Evolutionary conservation across 2,329 filamentous ascomycete species (phyloP).

Genomic region (Fusarium chlamydosporum): DNA sequence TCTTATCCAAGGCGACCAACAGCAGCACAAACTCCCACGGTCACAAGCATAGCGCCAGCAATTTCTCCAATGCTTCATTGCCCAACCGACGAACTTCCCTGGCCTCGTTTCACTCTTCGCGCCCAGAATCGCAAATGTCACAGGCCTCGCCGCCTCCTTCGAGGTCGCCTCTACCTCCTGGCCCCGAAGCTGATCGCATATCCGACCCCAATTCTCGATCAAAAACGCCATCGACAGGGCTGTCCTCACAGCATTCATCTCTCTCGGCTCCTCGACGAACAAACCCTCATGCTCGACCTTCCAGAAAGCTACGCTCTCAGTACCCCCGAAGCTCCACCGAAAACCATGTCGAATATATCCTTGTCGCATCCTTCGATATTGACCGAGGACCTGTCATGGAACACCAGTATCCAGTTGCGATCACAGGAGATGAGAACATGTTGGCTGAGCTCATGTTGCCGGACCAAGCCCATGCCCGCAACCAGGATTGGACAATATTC

Average conservation of each 20-base stretch:
- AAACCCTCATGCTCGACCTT: conserved; percentile 65
- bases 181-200: conserved; percentile 65
- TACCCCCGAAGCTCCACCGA: conserved; percentile 81
- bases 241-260: conserved; percentile 73
- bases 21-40: conserved; percentile 39
- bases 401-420: conserved; percentile 94
- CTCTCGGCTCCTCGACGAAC: conserved; percentile 66
- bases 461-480: conserved; percentile 93
- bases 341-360: conserved; percentile 98
- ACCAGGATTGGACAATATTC: conserved; percentile 99
- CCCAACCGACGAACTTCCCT: conserved; percentile 67
- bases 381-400: conserved; percentile 98
- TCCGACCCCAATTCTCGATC: conserved; percentile 73
- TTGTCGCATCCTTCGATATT: conserved; percentile 97
- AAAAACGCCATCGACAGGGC: conserved; percentile 71
- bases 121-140: conserved; percentile 71
- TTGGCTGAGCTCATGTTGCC: conserved; percentile 98
- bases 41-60: conserved; percentile 56
- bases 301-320: conserved; percentile 76
- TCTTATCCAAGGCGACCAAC: conserved; percentile 56
- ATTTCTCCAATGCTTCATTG: conserved; percentile 53
- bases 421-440: conserved; percentile 98
- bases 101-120: conserved; percentile 73
- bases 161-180: conserved; percentile 68
- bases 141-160: conserved; percentile 66